Base-by-base conservation (phyloP, 192 early-diverging fungal genomes). In the Dissophora ornata region DNA sequence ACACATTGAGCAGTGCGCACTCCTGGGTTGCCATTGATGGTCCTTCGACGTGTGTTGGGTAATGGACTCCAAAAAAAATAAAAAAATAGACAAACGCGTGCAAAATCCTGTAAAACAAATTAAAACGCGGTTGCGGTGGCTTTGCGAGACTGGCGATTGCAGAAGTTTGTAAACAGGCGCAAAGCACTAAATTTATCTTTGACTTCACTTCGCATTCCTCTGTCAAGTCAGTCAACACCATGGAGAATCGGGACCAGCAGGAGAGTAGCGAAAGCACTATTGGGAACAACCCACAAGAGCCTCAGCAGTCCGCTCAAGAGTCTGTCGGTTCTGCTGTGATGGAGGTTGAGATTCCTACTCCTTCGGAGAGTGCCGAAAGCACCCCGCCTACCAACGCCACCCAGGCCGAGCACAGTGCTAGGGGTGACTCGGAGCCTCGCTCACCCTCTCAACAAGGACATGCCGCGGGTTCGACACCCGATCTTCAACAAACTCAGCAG, bases 401-500 rank as follows among this genome's bases (percentile, higher is more conserved):
- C 11, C 36, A 29, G 28, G 13, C 5, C 24, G 51, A 66, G 30
- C 19, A 54, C 15, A 52, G 28, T 44, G 32, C 26, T 10, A 13
- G 18, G 5, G 28, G 25, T 5, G 51, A 48, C 15, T 26, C 15
- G 1, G 29, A n/a, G 18, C 60, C 38, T 45, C 21, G 42, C 11
- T 26, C 60, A 13, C 30, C 67, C 38, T 54, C 55, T 22, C 25
- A 38, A 26, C 42, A 59, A 22, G 54, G 42, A 15, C 24, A 46
- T 3, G 4, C 13, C 15, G 25, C 55, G 21, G 45, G 38, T 11
- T 53, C 62, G 42, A 60, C 44, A 18, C 26, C 57, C 18, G 44
- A 46, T 18, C 53, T 60, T 25, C 62, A 57, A 52, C 49, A 57
- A 57, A 44, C 34, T 25, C 62, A 71, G 26, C 21, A 60, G 18